Evolutionary conservation across 1,139 yeast species (phyloP).

Genomic region (Pichia sp.): DNA sequence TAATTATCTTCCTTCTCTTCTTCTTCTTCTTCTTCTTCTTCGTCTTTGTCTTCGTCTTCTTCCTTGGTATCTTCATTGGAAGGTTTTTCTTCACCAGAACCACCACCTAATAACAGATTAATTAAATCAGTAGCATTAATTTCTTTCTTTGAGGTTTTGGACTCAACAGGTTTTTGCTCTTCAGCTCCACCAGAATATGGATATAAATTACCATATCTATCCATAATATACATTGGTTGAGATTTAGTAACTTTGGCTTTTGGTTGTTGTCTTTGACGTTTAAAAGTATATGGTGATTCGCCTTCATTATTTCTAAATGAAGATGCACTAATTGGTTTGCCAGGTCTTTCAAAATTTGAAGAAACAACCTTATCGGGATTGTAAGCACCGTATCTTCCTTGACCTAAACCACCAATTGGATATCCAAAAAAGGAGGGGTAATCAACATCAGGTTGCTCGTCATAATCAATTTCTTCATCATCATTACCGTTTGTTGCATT

Average conservation of each 20-base stretch:
- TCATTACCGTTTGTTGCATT: not conserved
- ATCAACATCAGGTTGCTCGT: not conserved
- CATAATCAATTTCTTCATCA: not conserved
- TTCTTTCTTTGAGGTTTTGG: slow-evolving; percentile 2
- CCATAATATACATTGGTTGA: slow-evolving; percentile 11
- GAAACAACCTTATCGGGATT: not conserved
- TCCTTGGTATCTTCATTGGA: not conserved
- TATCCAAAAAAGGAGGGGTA: not conserved
- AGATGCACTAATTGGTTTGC: not conserved
- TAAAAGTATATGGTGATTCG: not conserved
- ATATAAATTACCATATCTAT: slow-evolving; percentile 12
- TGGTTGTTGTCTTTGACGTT: slow-evolving; percentile 7
- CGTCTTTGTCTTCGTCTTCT: not conserved
- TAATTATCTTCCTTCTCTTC: not conserved
- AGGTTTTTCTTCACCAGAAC: not conserved
- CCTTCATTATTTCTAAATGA: not conserved
- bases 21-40: not conserved
- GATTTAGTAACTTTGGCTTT: not conserved
- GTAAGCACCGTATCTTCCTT: not conserved
- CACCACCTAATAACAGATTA: slow-evolving; percentile 9
- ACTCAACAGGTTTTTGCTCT: not conserved
- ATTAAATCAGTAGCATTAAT: slow-evolving; percentile 12
- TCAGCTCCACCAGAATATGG: slow-evolving; percentile 2
- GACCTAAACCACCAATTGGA: not conserved
- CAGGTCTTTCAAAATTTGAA: not conserved